Evolutionary conservation across 1,284 basidiomycete genomes (phyloP).

Genomic region (Sanghuangporus weigelae): DNA sequence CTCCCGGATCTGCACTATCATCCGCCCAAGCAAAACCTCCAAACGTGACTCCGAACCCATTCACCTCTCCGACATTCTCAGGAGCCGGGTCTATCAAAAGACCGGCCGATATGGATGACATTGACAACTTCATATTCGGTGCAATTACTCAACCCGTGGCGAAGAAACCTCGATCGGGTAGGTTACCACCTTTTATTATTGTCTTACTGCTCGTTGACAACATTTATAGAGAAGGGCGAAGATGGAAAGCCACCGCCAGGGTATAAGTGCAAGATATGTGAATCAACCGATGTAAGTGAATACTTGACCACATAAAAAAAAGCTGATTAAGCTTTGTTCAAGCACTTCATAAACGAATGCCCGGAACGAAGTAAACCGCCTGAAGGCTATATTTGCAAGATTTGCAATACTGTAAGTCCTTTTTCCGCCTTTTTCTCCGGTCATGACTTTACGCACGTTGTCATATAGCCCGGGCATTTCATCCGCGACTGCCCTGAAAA

Average conservation of each 20-base stretch:
- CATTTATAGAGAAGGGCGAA: conserved; percentile 32
- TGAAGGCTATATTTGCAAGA: conserved; percentile 81
- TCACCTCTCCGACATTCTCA: conserved; percentile 35
- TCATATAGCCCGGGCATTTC: conserved; percentile 65
- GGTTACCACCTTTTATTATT: conserved; percentile 20
- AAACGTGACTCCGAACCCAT: conserved; percentile 74
- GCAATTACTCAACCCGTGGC: conserved; percentile 51
- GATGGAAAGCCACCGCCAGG: conserved; percentile 57
- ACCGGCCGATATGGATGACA: conserved; percentile 38
- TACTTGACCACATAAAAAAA: not conserved
- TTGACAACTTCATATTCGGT: conserved; percentile 67
- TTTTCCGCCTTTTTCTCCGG: not conserved
- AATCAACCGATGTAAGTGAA: conserved; percentile 57
- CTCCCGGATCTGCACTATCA: conserved; percentile 33
- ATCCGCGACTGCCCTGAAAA: conserved; percentile 83
- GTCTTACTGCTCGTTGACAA: not conserved
- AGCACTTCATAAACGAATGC: conserved; percentile 78
- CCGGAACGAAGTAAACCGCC: conserved; percentile 70
- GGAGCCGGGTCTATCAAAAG: conserved; percentile 43
- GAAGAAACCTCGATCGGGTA: conserved; percentile 39
- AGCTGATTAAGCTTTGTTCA: not conserved
- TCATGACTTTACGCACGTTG: conserved; percentile 1
- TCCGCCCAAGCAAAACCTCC: conserved; percentile 42
- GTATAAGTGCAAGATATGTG: conserved; percentile 75
- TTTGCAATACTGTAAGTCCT: conserved; percentile 57